Percentiles rank a stretch among this genome's conserved stretches.
phyloP scores from a whole-genome alignment of 768 basidiomycete genomes.

The Mycena rosella region DNA sequence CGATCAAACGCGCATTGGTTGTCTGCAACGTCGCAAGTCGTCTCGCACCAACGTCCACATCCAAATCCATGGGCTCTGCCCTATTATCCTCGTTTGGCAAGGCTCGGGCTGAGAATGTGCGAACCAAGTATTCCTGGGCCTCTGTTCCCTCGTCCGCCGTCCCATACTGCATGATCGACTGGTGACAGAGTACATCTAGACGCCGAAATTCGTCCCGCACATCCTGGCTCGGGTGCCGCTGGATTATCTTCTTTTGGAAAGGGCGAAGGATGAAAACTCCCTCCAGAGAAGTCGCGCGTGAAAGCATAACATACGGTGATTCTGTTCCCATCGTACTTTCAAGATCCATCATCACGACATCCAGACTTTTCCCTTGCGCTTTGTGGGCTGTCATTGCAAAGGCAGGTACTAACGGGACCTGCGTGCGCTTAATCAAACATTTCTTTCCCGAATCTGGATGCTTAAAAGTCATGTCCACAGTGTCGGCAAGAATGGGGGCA shows the following conservation, averaged over 20 bases:
- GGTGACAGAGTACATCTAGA: constrained; percentile 5
- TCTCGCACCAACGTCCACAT: neutral
- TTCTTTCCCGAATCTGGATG: constrained; percentile 17
- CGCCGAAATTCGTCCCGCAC: constrained; percentile 11
- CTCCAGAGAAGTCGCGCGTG: constrained; percentile 10
- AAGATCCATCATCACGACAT: neutral
- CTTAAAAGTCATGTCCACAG: constrained; percentile 14
- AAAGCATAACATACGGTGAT: constrained; percentile 15
- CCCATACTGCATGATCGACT: constrained; percentile 11
- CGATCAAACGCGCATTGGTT: neutral
- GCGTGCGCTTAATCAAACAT: constrained; percentile 8
- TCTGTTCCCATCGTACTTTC: constrained; percentile 15
- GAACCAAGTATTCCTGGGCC: constrained; percentile 8
- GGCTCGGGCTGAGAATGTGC: constrained; percentile 3
- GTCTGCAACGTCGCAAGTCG: neutral
- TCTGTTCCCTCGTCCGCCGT: constrained; percentile 8
- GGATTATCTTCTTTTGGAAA: neutral
- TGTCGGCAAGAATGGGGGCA: constrained; percentile 9
- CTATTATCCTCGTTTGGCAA: neutral
- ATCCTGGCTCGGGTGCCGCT: constrained; percentile 12
- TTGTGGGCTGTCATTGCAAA: constrained; percentile 22
- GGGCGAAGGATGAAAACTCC: neutral
- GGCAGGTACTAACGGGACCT: constrained; percentile 4
- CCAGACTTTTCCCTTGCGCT: constrained; percentile 7
- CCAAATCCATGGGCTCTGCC: too few relatives aligned